Evolutionary conservation across 768 basidiomycete species (phyloP).

Genomic region (Trametes cinnabarina): DNA sequence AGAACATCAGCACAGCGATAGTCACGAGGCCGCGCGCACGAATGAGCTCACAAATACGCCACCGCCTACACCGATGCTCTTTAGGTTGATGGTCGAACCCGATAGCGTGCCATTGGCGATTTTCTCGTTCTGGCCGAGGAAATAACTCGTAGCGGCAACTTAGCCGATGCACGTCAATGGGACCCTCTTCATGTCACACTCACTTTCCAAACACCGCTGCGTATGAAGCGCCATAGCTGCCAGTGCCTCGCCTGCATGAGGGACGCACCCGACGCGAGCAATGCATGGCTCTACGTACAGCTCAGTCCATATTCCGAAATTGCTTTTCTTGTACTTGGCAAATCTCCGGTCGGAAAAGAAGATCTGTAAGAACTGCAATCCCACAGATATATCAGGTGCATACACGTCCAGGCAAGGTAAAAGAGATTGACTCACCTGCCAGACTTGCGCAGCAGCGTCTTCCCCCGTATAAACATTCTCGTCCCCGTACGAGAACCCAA

Average conservation of each 20-base stretch:
- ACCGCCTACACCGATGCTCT: conserved; percentile 57
- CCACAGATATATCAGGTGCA: no score
- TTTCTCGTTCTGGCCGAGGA: conserved; percentile 56
- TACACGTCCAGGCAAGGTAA: no score
- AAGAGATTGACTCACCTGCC: conserved; percentile 30
- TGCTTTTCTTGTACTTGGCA: conserved; percentile 40
- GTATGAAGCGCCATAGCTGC: conserved; percentile 36
- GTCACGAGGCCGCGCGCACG: background rate
- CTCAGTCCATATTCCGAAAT: conserved; percentile 63
- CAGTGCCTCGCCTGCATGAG: conserved; percentile 11
- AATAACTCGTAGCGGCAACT: conserved; percentile 33
- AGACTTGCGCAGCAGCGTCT: conserved; percentile 54
- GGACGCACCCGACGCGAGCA: background rate
- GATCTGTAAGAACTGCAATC: conserved; percentile 50
- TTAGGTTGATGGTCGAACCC: conserved; percentile 52
- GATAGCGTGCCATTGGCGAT: conserved; percentile 44
- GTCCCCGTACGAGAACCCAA: conserved; percentile 60
- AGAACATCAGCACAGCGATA: background rate
- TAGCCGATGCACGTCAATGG: no score
- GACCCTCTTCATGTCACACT: no score
- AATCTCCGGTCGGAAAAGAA: conserved; percentile 56
- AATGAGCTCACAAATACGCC: conserved; percentile 48
- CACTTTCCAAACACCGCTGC: conserved; percentile 36
- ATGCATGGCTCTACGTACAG: conserved; percentile 33
- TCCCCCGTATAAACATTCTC: conserved; percentile 48